Evolutionary conservation across 2,329 filamentous ascomycete species (phyloP).

Genomic region (Aspergillus brunneoviolaceus): DNA sequence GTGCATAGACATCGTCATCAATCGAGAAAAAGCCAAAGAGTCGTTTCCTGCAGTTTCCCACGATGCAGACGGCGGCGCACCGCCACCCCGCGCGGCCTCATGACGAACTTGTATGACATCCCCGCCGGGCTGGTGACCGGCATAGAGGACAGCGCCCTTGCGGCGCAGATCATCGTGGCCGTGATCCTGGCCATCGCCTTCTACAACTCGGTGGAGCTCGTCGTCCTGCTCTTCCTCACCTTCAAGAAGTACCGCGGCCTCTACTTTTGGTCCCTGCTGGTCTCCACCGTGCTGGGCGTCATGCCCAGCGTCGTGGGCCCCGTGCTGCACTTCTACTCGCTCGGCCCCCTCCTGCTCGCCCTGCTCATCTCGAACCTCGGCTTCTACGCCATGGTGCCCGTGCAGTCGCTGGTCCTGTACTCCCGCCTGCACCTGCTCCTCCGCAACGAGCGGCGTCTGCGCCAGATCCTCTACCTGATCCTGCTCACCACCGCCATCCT

Average conservation of each 20-base stretch:
- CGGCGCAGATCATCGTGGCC: constrained; percentile 26
- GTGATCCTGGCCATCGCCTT: constrained; percentile 43
- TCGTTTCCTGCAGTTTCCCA: too few relatives aligned
- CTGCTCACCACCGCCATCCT: constrained; percentile 38
- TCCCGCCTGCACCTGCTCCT: constrained; percentile 47
- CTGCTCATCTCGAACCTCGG: constrained; percentile 35
- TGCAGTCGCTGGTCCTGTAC: constrained; percentile 47
- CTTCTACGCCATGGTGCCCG: constrained; percentile 45
- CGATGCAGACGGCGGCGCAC: too few relatives aligned
- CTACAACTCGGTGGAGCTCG: constrained; percentile 47
- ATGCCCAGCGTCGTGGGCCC: constrained; percentile 41
- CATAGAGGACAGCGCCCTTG: not conserved
- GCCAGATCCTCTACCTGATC: constrained; percentile 35
- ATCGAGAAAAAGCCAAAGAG: too few relatives aligned
- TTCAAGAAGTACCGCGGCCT: constrained; percentile 42
- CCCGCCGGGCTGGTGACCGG: not conserved
- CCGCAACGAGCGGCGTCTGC: constrained; percentile 24
- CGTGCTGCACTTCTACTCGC: constrained; percentile 41
- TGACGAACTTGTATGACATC: not conserved
- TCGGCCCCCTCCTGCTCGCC: constrained; percentile 31
- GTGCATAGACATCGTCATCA: too few relatives aligned
- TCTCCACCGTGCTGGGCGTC: constrained; percentile 36
- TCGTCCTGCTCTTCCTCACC: constrained; percentile 43
- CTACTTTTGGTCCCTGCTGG: constrained; percentile 47
- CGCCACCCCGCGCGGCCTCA: too few relatives aligned